Percentiles rank a stretch among this genome's conserved stretches.
These are phyloP conservation scores for Inonotus obliquus DNA, from an alignment of 1,284 basidiomycete genomes.

Conservation along the genomic window DNA sequence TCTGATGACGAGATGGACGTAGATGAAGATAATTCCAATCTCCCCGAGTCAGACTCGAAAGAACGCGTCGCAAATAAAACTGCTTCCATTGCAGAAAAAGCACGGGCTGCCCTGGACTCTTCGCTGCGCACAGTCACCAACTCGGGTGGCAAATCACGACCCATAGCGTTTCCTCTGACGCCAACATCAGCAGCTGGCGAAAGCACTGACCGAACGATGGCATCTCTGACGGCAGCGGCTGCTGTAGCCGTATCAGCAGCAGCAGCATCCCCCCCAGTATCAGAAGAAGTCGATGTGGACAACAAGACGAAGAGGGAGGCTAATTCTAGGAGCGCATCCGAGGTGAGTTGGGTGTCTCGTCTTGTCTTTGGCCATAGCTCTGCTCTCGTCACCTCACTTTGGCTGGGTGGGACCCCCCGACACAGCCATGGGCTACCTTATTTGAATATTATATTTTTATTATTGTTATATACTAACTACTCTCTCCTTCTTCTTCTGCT, in stretches of 20 bases:
- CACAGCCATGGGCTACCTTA: slow-evolving; percentile 3
- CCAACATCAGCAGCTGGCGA: slow-evolving; percentile 14
- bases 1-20: neutral
- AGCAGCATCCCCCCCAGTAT: no score
- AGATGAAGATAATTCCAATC: neutral
- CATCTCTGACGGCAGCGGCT: slow-evolving; percentile 4
- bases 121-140: neutral
- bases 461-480: neutral
- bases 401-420: neutral
- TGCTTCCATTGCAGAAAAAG: slow-evolving; percentile 1
- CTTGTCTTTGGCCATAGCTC: neutral
- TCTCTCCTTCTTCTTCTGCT: neutral
- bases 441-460: neutral
- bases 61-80: neutral
- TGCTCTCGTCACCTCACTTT: neutral
- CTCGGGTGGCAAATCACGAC: neutral
- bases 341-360: slow-evolving; percentile 3
- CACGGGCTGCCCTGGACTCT: neutral
- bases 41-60: neutral
- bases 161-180: slow-evolving; percentile 10
- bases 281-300: neutral
- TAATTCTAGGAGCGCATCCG: neutral
- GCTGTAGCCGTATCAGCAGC: neutral
- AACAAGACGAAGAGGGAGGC: neutral
- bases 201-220: slow-evolving; percentile 5